Evolutionary conservation across 352 stramenopile species (phyloP).

Genomic region (Phytophthora sp.): DNA sequence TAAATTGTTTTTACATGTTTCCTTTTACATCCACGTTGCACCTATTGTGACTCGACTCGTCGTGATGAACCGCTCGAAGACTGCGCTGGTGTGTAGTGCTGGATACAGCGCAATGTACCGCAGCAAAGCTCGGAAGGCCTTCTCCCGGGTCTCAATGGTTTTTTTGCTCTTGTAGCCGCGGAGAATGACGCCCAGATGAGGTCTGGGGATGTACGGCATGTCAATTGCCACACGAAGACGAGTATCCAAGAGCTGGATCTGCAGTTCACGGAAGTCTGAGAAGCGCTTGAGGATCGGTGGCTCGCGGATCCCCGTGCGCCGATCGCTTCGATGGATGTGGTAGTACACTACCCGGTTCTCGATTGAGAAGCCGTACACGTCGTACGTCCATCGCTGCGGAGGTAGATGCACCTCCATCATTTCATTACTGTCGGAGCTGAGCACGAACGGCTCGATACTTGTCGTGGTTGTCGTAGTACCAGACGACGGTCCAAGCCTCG

Average conservation of each 20-base stretch:
- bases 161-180: constrained; percentile 45
- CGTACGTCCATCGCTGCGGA: constrained; percentile 34
- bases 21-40: constrained; percentile 23
- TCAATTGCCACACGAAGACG: constrained; percentile 23
- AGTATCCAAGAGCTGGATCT: constrained; percentile 39
- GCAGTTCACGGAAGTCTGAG: constrained; percentile 54
- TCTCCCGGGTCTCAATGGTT: constrained; percentile 49
- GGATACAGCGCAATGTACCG: constrained; percentile 45
- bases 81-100: constrained; percentile 39
- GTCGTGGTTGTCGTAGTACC: constrained; percentile 17
- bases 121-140: constrained; percentile 48
- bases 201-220: constrained; percentile 41
- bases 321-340: constrained; percentile 44
- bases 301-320: constrained; percentile 27
- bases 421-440: constrained; percentile 22
- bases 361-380: constrained; percentile 44
- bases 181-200: constrained; percentile 41
- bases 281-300: constrained; percentile 48
- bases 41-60: constrained; percentile 16
- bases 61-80: constrained; percentile 54
- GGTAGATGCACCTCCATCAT: constrained; percentile 16
- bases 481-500: constrained; percentile 2
- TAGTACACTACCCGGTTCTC: constrained; percentile 47
- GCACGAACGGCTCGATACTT: constrained; percentile 21
- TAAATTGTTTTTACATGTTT: too few relatives aligned